Evolutionary conservation across 1,284 basidiomycete genomes (phyloP), one percentile per base, ranked within the genome.

Genomic region (Melampsora abietis-canadensis): DNA sequence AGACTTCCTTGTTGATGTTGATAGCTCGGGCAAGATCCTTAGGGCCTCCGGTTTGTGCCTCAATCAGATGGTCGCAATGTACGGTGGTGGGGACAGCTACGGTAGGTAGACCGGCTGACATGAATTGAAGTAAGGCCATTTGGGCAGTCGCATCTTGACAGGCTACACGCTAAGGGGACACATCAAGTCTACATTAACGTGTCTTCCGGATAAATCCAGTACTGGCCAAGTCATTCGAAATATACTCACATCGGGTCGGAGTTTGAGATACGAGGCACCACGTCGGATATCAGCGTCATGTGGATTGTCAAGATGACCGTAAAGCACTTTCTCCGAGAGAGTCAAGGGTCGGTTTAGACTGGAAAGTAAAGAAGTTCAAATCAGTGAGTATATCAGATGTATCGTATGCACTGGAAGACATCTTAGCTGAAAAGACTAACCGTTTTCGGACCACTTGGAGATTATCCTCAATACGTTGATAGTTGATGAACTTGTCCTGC

Each of bases 71-170:
- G 85, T 99, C 95, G 83, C 96, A 98, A 78, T 82, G 80, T 47
- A 82, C 80, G 77, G 95, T 97, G 78, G 95, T 94, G 63, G 96
- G 95, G 78, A 98, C 94, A 75, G 95, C 94, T 65, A 92, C 92
- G 69, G 93, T 94, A 83, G 94, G 92, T 86, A 99, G 94, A 79
- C 95, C 95, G 31, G 96, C 94, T 66, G 95, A 97, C 96, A 99
- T 98, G 88, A 99, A 99, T 86, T 99, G 95, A 79, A 99, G 88
- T 77, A 98, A 88, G 51, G 96, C 96, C 96, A 99, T 99, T 90
- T 98, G 84, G 73, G 94, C 94, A 70, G 94, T 96, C 78, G 94
- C 94, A 88, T 98, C 96, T 86, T 98, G 96, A 86, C 95, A 98
- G 75, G 96, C 95, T 79, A 99, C 96, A 81, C 96, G 93, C 93